Base-by-base conservation (phyloP, 495 filamentous ascomycete genomes). In the Penicillium argentinense region DNA sequence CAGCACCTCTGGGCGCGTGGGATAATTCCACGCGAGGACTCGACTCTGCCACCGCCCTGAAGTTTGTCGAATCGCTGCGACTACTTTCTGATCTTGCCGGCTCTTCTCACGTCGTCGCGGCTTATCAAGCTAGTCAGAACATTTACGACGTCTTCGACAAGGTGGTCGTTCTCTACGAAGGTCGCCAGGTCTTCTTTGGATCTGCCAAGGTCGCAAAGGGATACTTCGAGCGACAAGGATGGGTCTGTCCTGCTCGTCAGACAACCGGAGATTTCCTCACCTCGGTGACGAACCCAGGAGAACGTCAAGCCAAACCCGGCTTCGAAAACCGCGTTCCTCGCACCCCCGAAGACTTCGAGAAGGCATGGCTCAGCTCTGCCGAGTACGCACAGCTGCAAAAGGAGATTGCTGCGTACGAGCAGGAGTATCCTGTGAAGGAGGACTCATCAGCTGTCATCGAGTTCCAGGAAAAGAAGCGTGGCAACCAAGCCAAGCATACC, bases 21-120 rank as follows among this genome's bases (percentile, higher is more conserved):
- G 89, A 95, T 59, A 93, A 96, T 65, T 83, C 79, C 22, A 92
- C 89, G 3, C 80, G 90, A 47, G 90, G 89, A 24, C 72, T 95
- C 23, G 90, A 96, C 56, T 83, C 85, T 2, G 86, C 83, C 9
- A 93, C 88, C 0, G 89, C 89, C 0, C 74, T 93, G 39, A 84
- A 89, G 36, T 72, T 71, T 32, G 69, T 77, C 48, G 83, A 87
- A 55, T 81, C 83, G 1, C 73, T 91, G 30, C 78, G 86, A 0
- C 71, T 89, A 26, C 74, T 85, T 54, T 85, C 86, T 6, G 80
- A 88, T 54, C 71, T 89, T 26, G 81, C 85, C 66, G 75, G 84
- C 56, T 85, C 79, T 0, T 80, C 81, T 21, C 87, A 85, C 4
- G 85, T 87, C 30, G 85, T 90, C 9, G 87, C 86, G 3, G 74